Conservation (phyloP, 257 asterid genomes). For the Nicotiana tabacum region DNA sequence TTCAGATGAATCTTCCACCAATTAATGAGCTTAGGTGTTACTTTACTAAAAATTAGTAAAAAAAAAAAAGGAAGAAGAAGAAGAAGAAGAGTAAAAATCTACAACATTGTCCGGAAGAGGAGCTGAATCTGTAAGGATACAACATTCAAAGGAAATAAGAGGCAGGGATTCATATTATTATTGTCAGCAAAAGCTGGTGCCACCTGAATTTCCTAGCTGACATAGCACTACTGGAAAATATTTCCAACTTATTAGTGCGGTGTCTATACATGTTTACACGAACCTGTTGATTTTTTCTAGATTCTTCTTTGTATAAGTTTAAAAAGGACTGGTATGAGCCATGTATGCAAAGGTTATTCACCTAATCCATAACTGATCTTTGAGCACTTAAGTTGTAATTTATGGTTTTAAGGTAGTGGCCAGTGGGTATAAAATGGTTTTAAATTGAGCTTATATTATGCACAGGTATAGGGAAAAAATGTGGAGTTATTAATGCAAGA, state of each 20-base stretch:
- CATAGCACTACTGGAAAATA: not conserved
- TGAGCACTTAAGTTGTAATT: not conserved
- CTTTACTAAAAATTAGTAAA: not conserved
- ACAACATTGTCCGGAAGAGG: not conserved
- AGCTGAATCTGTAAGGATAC: not conserved
- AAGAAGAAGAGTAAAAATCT: not conserved
- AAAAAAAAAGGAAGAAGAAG: not conserved
- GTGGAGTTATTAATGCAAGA: not conserved
- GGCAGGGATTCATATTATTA: not conserved
- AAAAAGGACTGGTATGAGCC: not conserved
- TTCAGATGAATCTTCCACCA: not conserved
- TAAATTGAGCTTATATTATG: not conserved
- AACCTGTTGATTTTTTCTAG: not conserved
- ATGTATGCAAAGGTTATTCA: not conserved
- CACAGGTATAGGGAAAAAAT: not conserved
- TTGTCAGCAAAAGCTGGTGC: not conserved
- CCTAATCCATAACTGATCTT: not conserved
- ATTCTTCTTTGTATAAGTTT: not conserved
- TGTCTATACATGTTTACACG: not conserved
- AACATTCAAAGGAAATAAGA: not conserved
- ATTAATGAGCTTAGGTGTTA: not conserved
- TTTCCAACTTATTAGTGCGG: not conserved
- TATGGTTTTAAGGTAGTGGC: not conserved
- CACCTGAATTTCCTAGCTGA: not conserved
- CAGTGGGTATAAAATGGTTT: not conserved